Conservation (phyloP, 2,329 filamentous ascomycete species). For the Cytospora schulzeri region DNA sequence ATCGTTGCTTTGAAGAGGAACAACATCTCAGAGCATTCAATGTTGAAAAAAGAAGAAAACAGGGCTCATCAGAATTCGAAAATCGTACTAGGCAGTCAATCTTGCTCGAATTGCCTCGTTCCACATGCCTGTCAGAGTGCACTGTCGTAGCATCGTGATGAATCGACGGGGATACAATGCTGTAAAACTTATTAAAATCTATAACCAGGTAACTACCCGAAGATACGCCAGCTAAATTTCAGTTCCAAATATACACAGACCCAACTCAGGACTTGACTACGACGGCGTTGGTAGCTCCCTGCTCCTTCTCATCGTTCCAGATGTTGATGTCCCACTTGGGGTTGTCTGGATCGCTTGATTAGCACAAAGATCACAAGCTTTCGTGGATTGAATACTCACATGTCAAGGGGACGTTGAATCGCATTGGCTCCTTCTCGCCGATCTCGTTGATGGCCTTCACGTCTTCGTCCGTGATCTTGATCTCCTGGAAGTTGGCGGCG, state of each 20-base stretch:
- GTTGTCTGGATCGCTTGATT: conserved; percentile 40
- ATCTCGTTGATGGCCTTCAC: conserved; percentile 64
- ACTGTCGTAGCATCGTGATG: not conserved
- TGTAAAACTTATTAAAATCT: conserved; percentile 7
- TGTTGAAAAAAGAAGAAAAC: too few relatives aligned
- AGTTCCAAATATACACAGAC: not conserved
- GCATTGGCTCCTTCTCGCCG: conserved; percentile 50
- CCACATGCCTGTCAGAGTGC: not conserved
- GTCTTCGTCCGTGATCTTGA: conserved; percentile 61
- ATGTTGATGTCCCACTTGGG: conserved; percentile 60
- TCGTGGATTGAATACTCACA: conserved; percentile 37
- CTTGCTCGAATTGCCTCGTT: not conserved
- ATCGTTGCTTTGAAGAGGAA: not conserved
- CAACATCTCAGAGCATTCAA: too few relatives aligned
- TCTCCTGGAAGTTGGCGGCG: conserved; percentile 68
- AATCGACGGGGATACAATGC: not conserved
- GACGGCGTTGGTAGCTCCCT: conserved; percentile 51
- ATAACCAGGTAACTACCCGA: conserved; percentile 15
- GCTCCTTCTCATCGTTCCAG: conserved; percentile 57
- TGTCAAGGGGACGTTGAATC: conserved; percentile 48
- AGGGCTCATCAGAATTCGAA: too few relatives aligned
- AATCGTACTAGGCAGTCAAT: not conserved
- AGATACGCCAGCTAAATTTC: conserved; percentile 1
- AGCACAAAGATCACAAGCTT: not conserved
- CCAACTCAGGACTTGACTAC: conserved; percentile 37